Base-by-base conservation (phyloP, 768 basidiomycete species). In the Pleurotus giganteus region DNA sequence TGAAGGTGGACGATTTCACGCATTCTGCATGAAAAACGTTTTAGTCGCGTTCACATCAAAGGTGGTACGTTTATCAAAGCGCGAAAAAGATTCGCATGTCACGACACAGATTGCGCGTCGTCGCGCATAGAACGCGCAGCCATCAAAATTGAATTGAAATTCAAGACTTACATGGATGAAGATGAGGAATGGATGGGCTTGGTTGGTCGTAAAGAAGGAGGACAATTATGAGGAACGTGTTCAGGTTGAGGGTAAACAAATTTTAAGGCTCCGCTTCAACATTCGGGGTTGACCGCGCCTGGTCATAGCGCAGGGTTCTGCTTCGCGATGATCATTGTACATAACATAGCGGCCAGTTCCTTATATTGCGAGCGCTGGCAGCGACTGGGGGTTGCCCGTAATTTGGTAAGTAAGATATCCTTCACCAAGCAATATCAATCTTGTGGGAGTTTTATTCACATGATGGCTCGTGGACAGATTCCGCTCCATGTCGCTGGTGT, bases 1-100 rank as follows among this genome's bases (percentile, higher is more conserved):
- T 98, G 96, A 68, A 98, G 86, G 78, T 98, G 96, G 71, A 98
- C 95, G 76, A 98, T 98, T 87, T 98, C 95, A 81, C 95, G 91
- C 91, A 93, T 94, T 81, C 91, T 93, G 64, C 41, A 68, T 60
- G 66, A 67, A 53, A 60, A 63, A 72, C 69, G 52, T 57, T 60
- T 57, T 60, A 57, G 52, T 47, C 64, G 56, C 55, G 43, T 57
- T 52, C 42, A 60, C 49, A 53, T 53, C 53, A 34, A 69, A 74
- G 74, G 70, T 78, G 77, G 76, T 78, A 75, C 76, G 77, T 78
- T 72, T 71, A 67, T 67, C 61, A 60, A 66, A 69, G 49, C 49
- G 49, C 49, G 49, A 34, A 51, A 28, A 28, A 34, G 43, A 45
- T 45, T 24, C 31, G 49, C 12, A 17, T 21, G 21, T 51, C 34